phyloP scores from a whole-genome alignment of 2,329 filamentous ascomycete genomes.

The Coniochaeta ligniaria region DNA sequence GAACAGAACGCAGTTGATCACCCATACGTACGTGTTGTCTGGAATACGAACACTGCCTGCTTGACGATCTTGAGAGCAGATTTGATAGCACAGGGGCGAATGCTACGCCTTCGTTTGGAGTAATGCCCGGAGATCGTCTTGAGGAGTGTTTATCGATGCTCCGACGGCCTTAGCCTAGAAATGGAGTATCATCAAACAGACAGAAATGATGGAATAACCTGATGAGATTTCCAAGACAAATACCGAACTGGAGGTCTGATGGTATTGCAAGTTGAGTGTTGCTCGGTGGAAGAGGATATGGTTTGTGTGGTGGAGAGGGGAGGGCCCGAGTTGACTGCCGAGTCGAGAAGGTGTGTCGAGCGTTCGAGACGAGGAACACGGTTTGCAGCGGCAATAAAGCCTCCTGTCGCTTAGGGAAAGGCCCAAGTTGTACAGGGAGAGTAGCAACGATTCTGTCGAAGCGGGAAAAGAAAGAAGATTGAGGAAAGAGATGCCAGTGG shows the following conservation, averaged over 20 bases:
- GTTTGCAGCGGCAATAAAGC: not conserved
- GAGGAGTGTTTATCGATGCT: not conserved
- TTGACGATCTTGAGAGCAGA: not conserved
- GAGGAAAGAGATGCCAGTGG: not conserved
- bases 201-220: not conserved
- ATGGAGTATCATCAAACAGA: not conserved
- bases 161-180: not conserved
- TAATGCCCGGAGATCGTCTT: not conserved
- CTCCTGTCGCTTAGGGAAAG: not conserved
- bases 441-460: not conserved
- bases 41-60: not conserved
- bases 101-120: not conserved
- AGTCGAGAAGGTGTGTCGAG: not conserved
- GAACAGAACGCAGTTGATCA: not conserved
- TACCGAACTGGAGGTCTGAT: not conserved
- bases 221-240: not conserved
- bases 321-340: not conserved
- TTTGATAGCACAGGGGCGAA: not conserved
- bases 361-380: not conserved
- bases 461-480: not conserved
- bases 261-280: not conserved
- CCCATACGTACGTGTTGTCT: not conserved
- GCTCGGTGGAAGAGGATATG: not conserved
- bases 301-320: not conserved
- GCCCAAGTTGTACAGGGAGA: not conserved